Percentiles rank a stretch among this genome's conserved stretches.
These are phyloP conservation scores for Mediolabrus comicus DNA, from an alignment of 108 stramenopile genomes.

Conservation along the genomic window DNA sequence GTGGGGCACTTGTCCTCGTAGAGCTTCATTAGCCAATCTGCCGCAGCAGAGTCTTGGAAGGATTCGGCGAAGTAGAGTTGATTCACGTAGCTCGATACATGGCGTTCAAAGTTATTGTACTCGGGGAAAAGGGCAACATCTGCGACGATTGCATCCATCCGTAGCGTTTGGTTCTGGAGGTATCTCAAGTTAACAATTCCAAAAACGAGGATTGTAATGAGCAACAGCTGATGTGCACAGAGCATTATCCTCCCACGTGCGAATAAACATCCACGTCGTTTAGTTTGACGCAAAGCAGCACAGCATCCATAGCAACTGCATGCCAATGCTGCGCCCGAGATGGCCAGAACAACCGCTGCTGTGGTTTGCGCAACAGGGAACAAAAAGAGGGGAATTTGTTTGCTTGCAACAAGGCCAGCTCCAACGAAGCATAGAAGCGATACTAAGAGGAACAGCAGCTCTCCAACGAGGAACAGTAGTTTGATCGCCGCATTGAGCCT, in stretches of 20 bases:
- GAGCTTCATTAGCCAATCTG: constrained; percentile 16
- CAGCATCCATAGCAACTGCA: constrained; percentile 40
- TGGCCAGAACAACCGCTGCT: constrained; percentile 4
- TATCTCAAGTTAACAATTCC: constrained; percentile 23
- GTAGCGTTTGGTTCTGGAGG: constrained; percentile 12
- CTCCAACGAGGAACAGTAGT: constrained; percentile 25
- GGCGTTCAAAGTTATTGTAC: constrained; percentile 40
- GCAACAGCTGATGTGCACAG: constrained; percentile 19
- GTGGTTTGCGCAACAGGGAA: constrained; percentile 13
- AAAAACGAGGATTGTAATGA: constrained; percentile 21
- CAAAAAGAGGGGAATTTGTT: constrained; percentile 1
- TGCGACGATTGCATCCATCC: constrained; percentile 23
- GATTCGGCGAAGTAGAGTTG: constrained; percentile 26
- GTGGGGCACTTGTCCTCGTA: constrained; percentile 28
- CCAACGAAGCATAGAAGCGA: constrained; percentile 11
- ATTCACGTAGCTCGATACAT: constrained; percentile 25
- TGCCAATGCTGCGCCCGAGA: constrained; percentile 9
- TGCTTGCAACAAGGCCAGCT: constrained; percentile 7
- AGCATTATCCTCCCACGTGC: constrained; percentile 42
- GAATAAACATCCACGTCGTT: constrained; percentile 15
- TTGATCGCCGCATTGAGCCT: constrained; percentile 45
- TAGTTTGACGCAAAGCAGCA: constrained; percentile 34
- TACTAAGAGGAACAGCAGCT: constrained; percentile 23
- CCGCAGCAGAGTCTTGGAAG: not conserved
- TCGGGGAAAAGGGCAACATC: constrained; percentile 8